Evolutionary conservation across 148 eudicot genomes (phyloP).

Genomic region (Camellia granthamiana): DNA sequence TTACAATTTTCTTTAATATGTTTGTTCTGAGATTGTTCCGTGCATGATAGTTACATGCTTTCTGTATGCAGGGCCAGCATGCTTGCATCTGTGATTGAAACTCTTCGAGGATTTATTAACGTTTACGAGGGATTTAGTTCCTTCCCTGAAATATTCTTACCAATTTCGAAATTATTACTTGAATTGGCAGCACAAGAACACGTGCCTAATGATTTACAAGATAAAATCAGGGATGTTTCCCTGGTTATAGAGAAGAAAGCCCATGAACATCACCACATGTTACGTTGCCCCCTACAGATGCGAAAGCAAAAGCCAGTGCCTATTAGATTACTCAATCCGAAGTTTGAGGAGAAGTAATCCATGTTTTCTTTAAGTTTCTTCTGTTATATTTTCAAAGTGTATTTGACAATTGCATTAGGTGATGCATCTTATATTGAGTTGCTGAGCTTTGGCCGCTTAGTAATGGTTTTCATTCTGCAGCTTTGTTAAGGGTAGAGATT

Average conservation of each 20-base stretch:
- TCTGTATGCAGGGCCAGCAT: slow-evolving; percentile 61
- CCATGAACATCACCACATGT: slow-evolving; percentile 41
- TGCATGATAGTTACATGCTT: not conserved
- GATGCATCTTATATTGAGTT: not conserved
- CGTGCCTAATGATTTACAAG: slow-evolving; percentile 49
- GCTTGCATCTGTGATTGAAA: slow-evolving; percentile 58
- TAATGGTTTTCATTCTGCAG: slow-evolving; percentile 38
- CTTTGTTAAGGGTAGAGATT: slow-evolving; percentile 82
- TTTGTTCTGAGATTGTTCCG: not conserved
- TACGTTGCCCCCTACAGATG: slow-evolving; percentile 69
- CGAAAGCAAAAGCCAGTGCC: slow-evolving; percentile 74
- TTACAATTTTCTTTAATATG: not conserved
- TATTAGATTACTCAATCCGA: slow-evolving; percentile 56
- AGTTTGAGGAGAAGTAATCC: slow-evolving; percentile 79
- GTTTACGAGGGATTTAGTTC: slow-evolving; percentile 56
- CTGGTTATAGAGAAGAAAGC: slow-evolving; percentile 46
- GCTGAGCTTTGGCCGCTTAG: not conserved
- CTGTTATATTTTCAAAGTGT: not conserved
- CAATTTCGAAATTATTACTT: slow-evolving; percentile 41
- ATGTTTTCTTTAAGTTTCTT: not conserved
- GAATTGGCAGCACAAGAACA: slow-evolving; percentile 51
- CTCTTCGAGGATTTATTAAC: slow-evolving; percentile 54
- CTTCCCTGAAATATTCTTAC: slow-evolving; percentile 71
- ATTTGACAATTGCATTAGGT: not conserved
- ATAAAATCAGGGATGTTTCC: slow-evolving; percentile 45